Conservation (phyloP, 2,329 filamentous ascomycete species). For the Aspergillus neoniger region DNA sequence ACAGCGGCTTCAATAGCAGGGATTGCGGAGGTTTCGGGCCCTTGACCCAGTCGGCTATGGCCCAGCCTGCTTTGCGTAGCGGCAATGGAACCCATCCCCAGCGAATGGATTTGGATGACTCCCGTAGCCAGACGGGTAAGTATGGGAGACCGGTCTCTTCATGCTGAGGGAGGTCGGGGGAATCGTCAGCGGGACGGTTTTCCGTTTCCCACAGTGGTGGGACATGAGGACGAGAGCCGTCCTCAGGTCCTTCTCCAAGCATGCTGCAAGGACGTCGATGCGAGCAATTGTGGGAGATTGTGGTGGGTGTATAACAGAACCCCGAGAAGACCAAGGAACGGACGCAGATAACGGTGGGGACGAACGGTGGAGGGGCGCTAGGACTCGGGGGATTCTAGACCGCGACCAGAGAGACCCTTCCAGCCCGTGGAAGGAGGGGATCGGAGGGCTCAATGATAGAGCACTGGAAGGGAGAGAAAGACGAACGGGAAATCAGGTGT, state of each 20-base stretch:
- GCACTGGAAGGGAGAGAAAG: too few relatives aligned
- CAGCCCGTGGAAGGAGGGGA: too few relatives aligned
- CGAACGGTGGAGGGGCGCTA: too few relatives aligned
- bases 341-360: too few relatives aligned
- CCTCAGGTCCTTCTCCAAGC: conserved; percentile 34
- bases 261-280: conserved; percentile 22
- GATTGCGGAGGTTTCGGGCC: conserved; percentile 50
- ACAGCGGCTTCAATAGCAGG: conserved; percentile 49
- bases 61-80: conserved; percentile 46
- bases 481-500: too few relatives aligned
- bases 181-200: conserved; percentile 35
- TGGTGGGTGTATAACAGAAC: too few relatives aligned
- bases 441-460: too few relatives aligned
- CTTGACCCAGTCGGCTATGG: conserved; percentile 49
- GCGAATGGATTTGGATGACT: conserved; percentile 50
- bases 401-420: too few relatives aligned
- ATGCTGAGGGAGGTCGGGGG: conserved; percentile 35
- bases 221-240: conserved; percentile 36
- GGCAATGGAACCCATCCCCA: conserved; percentile 52
- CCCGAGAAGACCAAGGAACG: too few relatives aligned
- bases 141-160: conserved; percentile 27
- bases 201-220: conserved; percentile 39
- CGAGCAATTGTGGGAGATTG: neutral
- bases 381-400: too few relatives aligned
- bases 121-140: conserved; percentile 51